A percentile compares a stretch with the other conserved stretches of the same genome.
Conservation (phyloP, 1,284 basidiomycete species). For the Ceratobasidium sp. region DNA sequence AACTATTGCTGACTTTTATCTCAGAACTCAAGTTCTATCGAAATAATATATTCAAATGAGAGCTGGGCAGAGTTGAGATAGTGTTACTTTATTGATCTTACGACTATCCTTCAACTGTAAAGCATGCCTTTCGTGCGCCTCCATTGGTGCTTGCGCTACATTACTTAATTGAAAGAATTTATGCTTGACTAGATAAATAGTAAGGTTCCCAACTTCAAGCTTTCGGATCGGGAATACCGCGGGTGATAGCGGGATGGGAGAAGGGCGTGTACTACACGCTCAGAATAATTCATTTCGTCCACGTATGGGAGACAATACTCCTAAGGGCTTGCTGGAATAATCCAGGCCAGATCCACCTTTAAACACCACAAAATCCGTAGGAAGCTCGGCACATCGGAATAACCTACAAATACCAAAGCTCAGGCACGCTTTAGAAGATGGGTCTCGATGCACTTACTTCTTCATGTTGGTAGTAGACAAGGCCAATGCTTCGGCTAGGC, state of each 20-base stretch:
- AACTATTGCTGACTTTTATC: not conserved
- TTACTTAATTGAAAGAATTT: too few relatives aligned
- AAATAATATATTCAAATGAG: slow-evolving; percentile 13
- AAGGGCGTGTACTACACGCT: not conserved
- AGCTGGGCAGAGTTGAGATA: not conserved
- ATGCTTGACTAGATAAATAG: too few relatives aligned
- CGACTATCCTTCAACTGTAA: too few relatives aligned
- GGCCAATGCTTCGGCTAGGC: slow-evolving; percentile 67
- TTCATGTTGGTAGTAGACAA: slow-evolving; percentile 75
- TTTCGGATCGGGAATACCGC: not conserved
- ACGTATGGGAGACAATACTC: slow-evolving; percentile 24
- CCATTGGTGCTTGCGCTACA: too few relatives aligned
- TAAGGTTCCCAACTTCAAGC: too few relatives aligned
- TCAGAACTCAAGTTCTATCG: slow-evolving; percentile 40
- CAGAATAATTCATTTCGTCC: not conserved
- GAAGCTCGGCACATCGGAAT: slow-evolving; percentile 1
- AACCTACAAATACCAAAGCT: not conserved
- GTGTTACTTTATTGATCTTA: too few relatives aligned
- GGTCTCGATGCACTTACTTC: slow-evolving; percentile 52
- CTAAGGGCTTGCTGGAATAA: slow-evolving; percentile 33
- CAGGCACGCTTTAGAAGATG: too few relatives aligned
- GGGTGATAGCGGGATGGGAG: not conserved
- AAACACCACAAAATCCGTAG: slow-evolving; percentile 36
- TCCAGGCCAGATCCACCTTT: slow-evolving; percentile 19
- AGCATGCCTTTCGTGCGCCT: too few relatives aligned